Base-by-base conservation (phyloP, 148 eudicot species). In the Vaccinium corymbosum region DNA sequence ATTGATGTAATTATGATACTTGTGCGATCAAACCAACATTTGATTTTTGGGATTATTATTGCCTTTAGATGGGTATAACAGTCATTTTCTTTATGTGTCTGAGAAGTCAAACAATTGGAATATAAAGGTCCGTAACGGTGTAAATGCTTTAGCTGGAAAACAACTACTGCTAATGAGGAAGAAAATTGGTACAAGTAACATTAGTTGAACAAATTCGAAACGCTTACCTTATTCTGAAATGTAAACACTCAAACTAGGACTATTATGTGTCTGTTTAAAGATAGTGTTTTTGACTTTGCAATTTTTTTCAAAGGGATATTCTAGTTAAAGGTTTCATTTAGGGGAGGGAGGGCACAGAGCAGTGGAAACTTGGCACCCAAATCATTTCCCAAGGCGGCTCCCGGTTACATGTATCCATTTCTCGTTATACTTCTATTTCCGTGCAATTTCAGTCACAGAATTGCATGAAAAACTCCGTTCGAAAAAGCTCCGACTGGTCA, bases 101-200 rank as follows among this genome's bases (percentile, higher is more conserved):
- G 73, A 3, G 2, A 68, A 68, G 73, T 68, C 73, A 68, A 68
- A 29, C 17, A 7, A 75, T 46, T 75, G 22, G 49, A 27, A 29
- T 32, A 49, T 38, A 32, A 55, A 79, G 59, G 38, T 55, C 20
- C 20, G 32, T 25, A 14, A 42, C 14, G 78, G 51, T 42, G 42
- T 32, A 5, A 74, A 42, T 42, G 20, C 22, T 20, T 17, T 68
- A 38, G 42, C 42, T 38, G 27, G 73, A 68, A 68, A 68, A 4
- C 42, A 68, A 68, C 73, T 68, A 66, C 6, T 35, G 38, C 38
- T 20, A 48, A 29, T 32, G 61, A 53, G 13, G 80, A 29, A 78
- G 80, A 78, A 6, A 78, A 78, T 53, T 78, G 80, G 62, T 27
- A 78, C 59, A 78, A 78, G 62, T 6, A 52, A 78, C 13, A 13